Conservation (phyloP, 2,329 filamentous ascomycete genomes). For the Parafenestella ontariensis region DNA sequence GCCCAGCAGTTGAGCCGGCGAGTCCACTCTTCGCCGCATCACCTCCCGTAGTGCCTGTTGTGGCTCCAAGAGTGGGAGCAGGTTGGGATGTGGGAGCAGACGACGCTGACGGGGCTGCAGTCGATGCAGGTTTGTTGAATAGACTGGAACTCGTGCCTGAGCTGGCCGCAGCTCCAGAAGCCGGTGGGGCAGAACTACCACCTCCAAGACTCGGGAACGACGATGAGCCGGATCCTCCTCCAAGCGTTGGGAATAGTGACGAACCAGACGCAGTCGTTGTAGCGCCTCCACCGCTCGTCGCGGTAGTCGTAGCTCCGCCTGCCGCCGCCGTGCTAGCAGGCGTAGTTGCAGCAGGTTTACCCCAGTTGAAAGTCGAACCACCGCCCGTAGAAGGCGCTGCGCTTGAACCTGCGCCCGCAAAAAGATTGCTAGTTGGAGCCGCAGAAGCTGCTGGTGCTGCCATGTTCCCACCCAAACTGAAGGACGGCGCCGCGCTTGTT, state of each 20-base stretch:
- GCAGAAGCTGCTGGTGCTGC: slow-evolving; percentile 30
- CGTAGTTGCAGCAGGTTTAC: slow-evolving; percentile 20
- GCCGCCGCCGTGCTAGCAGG: slow-evolving; percentile 26
- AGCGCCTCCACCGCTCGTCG: slow-evolving; percentile 22
- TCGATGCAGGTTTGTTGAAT: slow-evolving; percentile 32
- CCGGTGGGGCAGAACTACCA: slow-evolving; percentile 25
- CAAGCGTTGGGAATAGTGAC: slow-evolving; percentile 28
- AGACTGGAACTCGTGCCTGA: slow-evolving; percentile 20
- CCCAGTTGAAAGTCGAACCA: slow-evolving; percentile 23
- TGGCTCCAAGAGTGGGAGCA: slow-evolving; percentile 21
- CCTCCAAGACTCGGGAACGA: slow-evolving; percentile 16
- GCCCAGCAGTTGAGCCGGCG: slow-evolving; percentile 78
- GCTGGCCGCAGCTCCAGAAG: slow-evolving; percentile 21
- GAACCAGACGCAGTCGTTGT: slow-evolving; percentile 24
- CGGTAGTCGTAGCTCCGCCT: slow-evolving; percentile 24
- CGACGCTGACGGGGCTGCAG: slow-evolving; percentile 22
- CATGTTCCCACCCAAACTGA: slow-evolving; percentile 33
- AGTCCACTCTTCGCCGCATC: slow-evolving; percentile 53
- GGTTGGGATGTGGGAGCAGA: slow-evolving; percentile 36
- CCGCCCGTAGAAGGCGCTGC: slow-evolving; percentile 19
- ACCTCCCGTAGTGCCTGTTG: slow-evolving; percentile 19
- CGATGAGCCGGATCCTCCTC: too few species aligned
- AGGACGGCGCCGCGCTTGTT: slow-evolving; percentile 16
- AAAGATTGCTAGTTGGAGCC: slow-evolving; percentile 27
- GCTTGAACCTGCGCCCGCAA: slow-evolving; percentile 21